These are phyloP conservation scores for Lachnellula arida DNA, from an alignment of 2,329 filamentous ascomycete species.

Conservation along the genomic window DNA sequence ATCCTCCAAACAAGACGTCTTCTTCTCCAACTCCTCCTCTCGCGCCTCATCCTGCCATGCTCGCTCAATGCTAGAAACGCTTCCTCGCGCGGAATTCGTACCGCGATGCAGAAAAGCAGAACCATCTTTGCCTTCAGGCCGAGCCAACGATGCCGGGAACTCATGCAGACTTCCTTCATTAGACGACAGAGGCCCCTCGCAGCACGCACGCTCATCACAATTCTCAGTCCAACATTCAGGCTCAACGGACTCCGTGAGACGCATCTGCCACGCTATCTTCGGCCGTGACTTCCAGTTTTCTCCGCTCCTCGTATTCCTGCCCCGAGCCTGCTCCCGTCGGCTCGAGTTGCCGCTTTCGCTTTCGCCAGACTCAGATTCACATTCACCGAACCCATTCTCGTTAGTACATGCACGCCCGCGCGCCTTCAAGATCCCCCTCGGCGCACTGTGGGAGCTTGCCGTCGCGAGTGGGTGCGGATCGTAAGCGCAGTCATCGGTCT, in stretches of 20 bases:
- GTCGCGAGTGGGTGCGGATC: background rate
- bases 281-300: background rate
- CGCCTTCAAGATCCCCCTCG: background rate
- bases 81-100: background rate
- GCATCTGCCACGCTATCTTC: background rate
- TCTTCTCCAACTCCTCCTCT: no score
- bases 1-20: no score
- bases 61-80: slow-evolving; percentile 39
- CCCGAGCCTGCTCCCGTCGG: background rate
- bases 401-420: background rate
- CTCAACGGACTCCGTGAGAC: background rate
- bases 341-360: background rate
- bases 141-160: background rate
- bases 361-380: background rate
- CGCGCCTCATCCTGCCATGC: no score
- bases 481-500: background rate
- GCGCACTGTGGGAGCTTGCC: background rate
- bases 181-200: background rate
- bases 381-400: no score
- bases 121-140: background rate
- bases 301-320: background rate
- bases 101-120: background rate
- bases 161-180: background rate
- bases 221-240: background rate
- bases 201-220: background rate